Evolutionary conservation across 23 red algal species (phyloP), one percentile per base, ranked within the genome.

Genomic region (Gracilaria gracilis): DNA sequence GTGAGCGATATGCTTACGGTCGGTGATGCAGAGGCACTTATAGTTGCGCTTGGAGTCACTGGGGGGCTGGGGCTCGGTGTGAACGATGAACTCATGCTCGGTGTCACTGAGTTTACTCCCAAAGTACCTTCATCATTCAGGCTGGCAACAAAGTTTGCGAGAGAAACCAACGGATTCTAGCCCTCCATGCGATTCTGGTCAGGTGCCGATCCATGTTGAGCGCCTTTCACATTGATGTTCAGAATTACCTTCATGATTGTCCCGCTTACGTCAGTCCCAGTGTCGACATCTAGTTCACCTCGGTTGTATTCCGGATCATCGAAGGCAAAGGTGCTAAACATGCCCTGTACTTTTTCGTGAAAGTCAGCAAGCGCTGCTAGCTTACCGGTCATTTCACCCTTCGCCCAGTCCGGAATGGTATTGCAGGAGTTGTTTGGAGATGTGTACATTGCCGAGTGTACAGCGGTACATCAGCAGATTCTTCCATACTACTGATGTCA

Each of bases 341-440:
- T 25, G 59, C 71, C 82, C 15, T 1, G 61, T 55, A 61, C 82
- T n/a, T n/a, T n/a, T n/a, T n/a, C n/a, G n/a, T n/a, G n/a, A n/a
- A n/a, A n/a, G n/a, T n/a, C n/a, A n/a, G n/a, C n/a, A n/a, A n/a
- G n/a, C n/a, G n/a, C n/a, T n/a, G n/a, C n/a, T n/a, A n/a, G n/a
- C n/a, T n/a, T n/a, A n/a, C n/a, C n/a, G n/a, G n/a, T n/a, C n/a
- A n/a, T n/a, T n/a, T n/a, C n/a, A n/a, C n/a, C n/a, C 38, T 55
- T 71, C 5, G 82, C 82, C 64, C 64, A 67, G 53, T 85, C 82
- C 58, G 82, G 59, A 55, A 85, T 85, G 59, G 82, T 85, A 44
- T 71, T 85, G n/a, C 21, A 37, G 14, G 82, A 85, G 61, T 85
- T 85, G 28, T 85, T 71, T 8, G 58, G 35, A 51, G 82, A 71